These are phyloP conservation scores for Emmonsiellopsis sp. DNA, from an alignment of 2,329 filamentous ascomycete genomes.

Conservation along the genomic window DNA sequence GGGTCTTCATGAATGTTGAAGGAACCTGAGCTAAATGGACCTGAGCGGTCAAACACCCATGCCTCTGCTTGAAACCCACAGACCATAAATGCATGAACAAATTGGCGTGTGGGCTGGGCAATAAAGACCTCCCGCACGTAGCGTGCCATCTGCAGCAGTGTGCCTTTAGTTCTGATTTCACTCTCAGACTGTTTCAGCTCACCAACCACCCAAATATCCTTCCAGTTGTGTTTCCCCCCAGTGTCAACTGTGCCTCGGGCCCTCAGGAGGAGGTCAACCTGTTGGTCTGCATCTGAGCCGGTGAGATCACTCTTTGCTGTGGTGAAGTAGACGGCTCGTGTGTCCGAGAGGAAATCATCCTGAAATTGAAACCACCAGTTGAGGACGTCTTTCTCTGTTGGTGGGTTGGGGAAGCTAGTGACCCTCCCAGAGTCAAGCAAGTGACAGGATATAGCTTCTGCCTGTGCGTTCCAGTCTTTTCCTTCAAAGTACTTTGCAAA, in stretches of 20 bases:
- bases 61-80: conserved; percentile 15
- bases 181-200: conserved; percentile 9
- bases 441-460: not conserved
- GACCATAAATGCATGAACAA: conserved; percentile 22
- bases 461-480: conserved; percentile 10
- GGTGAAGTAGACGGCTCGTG: conserved; percentile 8
- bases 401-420: conserved; percentile 8
- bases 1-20: conserved; percentile 24
- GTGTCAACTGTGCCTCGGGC: not conserved
- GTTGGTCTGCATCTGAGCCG: conserved; percentile 10
- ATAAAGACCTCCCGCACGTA: conserved; percentile 11
- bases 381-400: conserved; percentile 4
- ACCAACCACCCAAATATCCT: conserved; percentile 11
- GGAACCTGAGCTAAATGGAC: not conserved
- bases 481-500: conserved; percentile 16
- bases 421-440: not conserved
- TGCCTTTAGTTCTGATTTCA: conserved; percentile 6
- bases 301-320: conserved; percentile 1
- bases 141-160: conserved; percentile 10
- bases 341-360: conserved; percentile 9
- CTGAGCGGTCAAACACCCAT: conserved; percentile 21
- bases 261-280: conserved; percentile 15
- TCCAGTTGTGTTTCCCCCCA: conserved; percentile 11
- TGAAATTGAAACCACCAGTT: conserved; percentile 14
- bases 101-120: conserved; percentile 21